Base-by-base conservation (phyloP, 2,329 filamentous ascomycete species). In the Colletotrichum zoysiae region DNA sequence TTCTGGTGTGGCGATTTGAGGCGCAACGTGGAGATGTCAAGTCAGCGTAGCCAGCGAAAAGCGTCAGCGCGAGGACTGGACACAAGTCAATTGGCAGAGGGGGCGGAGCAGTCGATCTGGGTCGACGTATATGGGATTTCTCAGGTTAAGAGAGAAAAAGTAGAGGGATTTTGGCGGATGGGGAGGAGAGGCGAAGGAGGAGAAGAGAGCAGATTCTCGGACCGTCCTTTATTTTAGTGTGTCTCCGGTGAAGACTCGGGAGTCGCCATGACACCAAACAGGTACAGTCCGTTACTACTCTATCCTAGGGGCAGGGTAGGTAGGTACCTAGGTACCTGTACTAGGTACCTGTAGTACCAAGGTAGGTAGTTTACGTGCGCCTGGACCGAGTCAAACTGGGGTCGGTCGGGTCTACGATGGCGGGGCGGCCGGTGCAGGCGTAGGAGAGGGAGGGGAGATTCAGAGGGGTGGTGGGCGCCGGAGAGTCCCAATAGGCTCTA, bases 211-310 rank as follows among this genome's bases (percentile, higher is more conserved):
- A 70, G 46, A 72, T 70, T 51, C 66, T 33, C 55, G 66, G 70
- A 72, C 70, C 12, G 60, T 61, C 55, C 70, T 65, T 65, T 70
- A 69, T 70, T 53, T 63, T 71, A 72, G 70, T 65, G 70, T 71
- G 65, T 63, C 65, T 70, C 70, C 59, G 65, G 70, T 72, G 65
- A 70, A 69, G 70, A 42, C 56, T 58, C 56, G 56, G 56, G 38
- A 72, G 65, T 72, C 58, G 70, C 70, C 70, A 69, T 69, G 70
- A 72, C 70, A 72, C 65, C 48, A 46, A 65, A 44, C 38, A 38
- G 35, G 35, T 11, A 38, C 35, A 38, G 9, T 40, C 2, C 11
- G 30, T 30, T 30, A 30, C 30, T 30, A 30, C 30, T 30, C 30
- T 30, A 5, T 30, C 3, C 11, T 38, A 42, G 44, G n/a, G 26